These are phyloP conservation scores for Starmerella vaccinii DNA, from an alignment of 805 yeast genomes.

Conservation along the genomic window DNA sequence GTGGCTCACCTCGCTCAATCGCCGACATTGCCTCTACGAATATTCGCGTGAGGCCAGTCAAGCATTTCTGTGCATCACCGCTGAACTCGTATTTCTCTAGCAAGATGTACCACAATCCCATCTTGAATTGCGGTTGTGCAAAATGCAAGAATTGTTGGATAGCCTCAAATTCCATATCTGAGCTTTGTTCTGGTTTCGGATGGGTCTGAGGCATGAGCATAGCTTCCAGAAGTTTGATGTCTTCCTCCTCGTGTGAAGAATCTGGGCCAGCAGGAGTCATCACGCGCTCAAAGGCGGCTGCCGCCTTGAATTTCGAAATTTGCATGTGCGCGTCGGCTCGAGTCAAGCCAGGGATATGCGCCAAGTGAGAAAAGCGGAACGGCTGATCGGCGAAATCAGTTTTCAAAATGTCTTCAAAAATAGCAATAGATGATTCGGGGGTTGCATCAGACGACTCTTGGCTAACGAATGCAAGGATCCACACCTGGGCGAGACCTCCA, in stretches of 20 bases:
- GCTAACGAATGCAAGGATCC: slow-evolving; percentile 19
- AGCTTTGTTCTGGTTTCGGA: slow-evolving; percentile 16
- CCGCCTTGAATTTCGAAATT: slow-evolving; percentile 59
- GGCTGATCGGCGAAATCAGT: not conserved
- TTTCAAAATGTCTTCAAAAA: slow-evolving; percentile 24
- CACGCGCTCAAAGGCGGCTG: slow-evolving; percentile 51
- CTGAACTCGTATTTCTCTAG: slow-evolving; percentile 43
- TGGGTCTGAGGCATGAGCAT: slow-evolving; percentile 30
- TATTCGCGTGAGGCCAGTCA: slow-evolving; percentile 38
- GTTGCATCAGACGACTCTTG: slow-evolving; percentile 14
- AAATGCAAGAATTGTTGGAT: slow-evolving; percentile 50
- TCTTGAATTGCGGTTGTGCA: slow-evolving; percentile 55
- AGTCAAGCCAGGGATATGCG: slow-evolving; percentile 23
- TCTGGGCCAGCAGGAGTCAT: slow-evolving; percentile 23
- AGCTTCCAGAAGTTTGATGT: slow-evolving; percentile 26
- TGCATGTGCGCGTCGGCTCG: slow-evolving; percentile 50
- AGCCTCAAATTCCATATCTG: slow-evolving; percentile 36
- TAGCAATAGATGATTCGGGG: slow-evolving; percentile 25
- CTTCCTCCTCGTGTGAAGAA: slow-evolving; percentile 8
- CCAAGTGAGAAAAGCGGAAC: slow-evolving; percentile 5
- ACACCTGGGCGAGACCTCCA: slow-evolving; percentile 10
- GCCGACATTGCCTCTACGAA: slow-evolving; percentile 39
- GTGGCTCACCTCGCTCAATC: slow-evolving; percentile 26
- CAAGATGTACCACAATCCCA: slow-evolving; percentile 67
- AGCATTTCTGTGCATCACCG: slow-evolving; percentile 39